Conservation (phyloP, 345 rosid genomes). For the Firmiana major region DNA sequence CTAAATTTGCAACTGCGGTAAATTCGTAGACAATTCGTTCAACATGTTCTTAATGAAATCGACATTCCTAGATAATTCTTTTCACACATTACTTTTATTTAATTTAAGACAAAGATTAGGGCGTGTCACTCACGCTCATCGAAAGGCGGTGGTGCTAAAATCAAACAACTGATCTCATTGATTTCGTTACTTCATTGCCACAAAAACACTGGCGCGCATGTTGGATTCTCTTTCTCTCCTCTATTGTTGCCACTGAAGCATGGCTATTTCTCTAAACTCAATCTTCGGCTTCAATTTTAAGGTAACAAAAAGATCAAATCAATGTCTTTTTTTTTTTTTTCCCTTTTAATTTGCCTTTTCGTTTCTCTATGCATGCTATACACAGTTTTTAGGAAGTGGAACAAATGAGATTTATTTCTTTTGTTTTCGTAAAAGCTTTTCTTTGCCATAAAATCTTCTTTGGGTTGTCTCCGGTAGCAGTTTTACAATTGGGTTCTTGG, state of each 20-base stretch:
- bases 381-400: not conserved
- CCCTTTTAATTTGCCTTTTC: not conserved
- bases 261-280: constrained; percentile 14
- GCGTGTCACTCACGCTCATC: not conserved
- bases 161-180: constrained; percentile 2
- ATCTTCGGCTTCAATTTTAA: constrained; percentile 7
- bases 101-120: not conserved
- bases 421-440: no score
- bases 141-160: not conserved
- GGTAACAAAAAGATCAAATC: not conserved
- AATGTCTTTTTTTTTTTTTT: not conserved
- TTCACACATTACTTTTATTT: no score
- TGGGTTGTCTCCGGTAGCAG: not conserved
- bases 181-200: constrained; percentile 10
- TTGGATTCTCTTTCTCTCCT: not conserved
- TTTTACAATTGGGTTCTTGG: not conserved
- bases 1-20: no score
- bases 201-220: not conserved
- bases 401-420: not conserved
- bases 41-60: no score
- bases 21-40: no score
- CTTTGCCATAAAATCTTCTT: not conserved
- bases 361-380: not conserved
- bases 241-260: not conserved
- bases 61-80: no score